Conservation (phyloP, 495 filamentous ascomycete genomes). For the Aspergillus avenaceus region DNA sequence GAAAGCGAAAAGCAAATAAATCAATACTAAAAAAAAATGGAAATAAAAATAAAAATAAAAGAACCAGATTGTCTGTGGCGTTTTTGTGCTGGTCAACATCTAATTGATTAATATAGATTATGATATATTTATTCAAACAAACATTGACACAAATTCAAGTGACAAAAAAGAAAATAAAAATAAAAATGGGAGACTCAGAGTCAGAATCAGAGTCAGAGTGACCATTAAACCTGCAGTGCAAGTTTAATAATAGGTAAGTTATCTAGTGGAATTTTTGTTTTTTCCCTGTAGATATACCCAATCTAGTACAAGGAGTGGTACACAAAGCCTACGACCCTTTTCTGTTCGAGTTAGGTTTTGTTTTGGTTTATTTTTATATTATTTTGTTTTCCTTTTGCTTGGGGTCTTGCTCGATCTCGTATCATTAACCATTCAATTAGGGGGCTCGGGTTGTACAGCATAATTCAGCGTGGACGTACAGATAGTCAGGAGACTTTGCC, state of each 20-base stretch:
- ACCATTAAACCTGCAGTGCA: too few species aligned
- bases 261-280: too few species aligned
- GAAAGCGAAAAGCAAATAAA: neutral
- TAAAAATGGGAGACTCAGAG: too few species aligned
- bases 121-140: too few species aligned
- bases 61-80: too few species aligned
- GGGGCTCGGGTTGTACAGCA: neutral
- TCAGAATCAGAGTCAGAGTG: too few species aligned
- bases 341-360: neutral
- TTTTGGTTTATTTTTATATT: neutral
- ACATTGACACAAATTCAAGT: too few species aligned
- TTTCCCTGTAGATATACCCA: conserved; percentile 1
- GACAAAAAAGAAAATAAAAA: too few species aligned
- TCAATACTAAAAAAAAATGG: neutral
- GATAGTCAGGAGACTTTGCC: conserved; percentile 2
- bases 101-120: too few species aligned
- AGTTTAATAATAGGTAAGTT: too few species aligned
- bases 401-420: neutral
- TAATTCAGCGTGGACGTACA: neutral
- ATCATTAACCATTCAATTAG: conserved; percentile 2
- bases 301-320: neutral
- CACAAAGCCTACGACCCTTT: neutral
- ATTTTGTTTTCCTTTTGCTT: neutral
- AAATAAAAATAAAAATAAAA: too few species aligned
- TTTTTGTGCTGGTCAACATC: too few species aligned